Percentiles rank a stretch among this genome's conserved stretches.
phyloP scores from a whole-genome alignment of 352 stramenopile genomes.

The Pythium vanterpoolii region DNA sequence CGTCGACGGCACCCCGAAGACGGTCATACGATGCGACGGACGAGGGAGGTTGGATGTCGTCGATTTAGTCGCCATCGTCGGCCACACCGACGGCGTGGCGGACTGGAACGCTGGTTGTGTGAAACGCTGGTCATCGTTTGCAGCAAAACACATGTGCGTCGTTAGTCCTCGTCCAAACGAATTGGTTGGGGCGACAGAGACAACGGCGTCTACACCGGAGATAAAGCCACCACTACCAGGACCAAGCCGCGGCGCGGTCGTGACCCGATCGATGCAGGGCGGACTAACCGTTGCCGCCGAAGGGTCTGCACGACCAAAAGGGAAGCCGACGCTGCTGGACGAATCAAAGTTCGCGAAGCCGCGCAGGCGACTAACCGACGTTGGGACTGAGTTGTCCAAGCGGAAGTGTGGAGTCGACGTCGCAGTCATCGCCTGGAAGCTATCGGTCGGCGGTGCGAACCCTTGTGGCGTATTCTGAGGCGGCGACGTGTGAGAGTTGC shows the following conservation, averaged over 20 bases:
- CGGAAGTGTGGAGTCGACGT: no score
- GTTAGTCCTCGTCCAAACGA: slow-evolving; percentile 3
- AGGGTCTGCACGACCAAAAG: not conserved
- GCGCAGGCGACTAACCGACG: no score
- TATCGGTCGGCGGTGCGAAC: no score
- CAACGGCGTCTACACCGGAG: not conserved
- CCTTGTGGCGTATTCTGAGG: no score
- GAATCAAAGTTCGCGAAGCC: no score
- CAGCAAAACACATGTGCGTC: slow-evolving; percentile 12
- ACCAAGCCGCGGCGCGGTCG: not conserved
- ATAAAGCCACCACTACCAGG: not conserved
- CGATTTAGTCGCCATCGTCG: not conserved
- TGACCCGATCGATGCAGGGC: not conserved
- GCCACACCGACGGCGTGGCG: not conserved
- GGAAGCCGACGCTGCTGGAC: not conserved
- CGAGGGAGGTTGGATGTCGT: not conserved
- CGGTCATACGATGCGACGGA: not conserved
- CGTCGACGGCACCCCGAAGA: not conserved
- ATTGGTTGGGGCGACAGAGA: not conserved
- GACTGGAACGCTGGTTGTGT: slow-evolving; percentile 5
- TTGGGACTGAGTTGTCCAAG: no score
- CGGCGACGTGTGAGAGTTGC: no score
- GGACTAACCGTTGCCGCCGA: not conserved
- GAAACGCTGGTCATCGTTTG: slow-evolving; percentile 18
- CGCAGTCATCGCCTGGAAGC: no score